These are phyloP conservation scores for Backusella parvicylindrica DNA, from an alignment of 192 early-diverging fungal genomes.

Conservation along the genomic window DNA sequence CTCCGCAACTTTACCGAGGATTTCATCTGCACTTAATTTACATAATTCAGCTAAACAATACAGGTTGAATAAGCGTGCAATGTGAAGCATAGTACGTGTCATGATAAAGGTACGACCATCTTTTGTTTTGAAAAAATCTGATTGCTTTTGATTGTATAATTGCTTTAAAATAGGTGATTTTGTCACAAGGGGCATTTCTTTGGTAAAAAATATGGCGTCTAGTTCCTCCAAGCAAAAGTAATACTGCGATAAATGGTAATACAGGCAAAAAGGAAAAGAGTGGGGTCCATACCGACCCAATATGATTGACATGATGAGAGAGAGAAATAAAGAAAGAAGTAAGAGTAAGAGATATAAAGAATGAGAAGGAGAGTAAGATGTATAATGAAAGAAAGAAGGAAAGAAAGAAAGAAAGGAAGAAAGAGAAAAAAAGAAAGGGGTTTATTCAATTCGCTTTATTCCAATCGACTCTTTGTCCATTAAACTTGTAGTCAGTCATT, in stretches of 20 bases:
- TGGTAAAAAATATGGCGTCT: background rate
- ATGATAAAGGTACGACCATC: background rate
- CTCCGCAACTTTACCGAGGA: constrained; percentile 9
- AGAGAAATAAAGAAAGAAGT: background rate
- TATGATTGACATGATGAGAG: background rate
- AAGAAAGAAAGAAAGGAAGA: background rate
- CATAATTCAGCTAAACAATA: constrained; percentile 23
- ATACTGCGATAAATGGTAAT: background rate
- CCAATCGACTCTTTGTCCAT: background rate
- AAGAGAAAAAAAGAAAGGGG: background rate
- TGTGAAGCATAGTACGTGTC: background rate
- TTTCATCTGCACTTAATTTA: constrained; percentile 10
- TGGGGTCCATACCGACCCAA: background rate
- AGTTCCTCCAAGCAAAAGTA: constrained; percentile 14
- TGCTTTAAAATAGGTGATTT: background rate
- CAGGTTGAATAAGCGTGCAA: constrained; percentile 12
- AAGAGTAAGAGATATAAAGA: background rate
- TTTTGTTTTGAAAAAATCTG: background rate
- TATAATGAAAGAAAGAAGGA: background rate
- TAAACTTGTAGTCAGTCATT: background rate
- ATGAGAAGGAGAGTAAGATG: too few species aligned
- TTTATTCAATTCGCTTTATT: background rate
- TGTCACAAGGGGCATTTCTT: background rate
- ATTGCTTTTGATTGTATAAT: background rate
- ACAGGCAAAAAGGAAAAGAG: background rate